Evolutionary conservation across 352 stramenopile species (phyloP).

Genomic region (Aphanomyces astaci): DNA sequence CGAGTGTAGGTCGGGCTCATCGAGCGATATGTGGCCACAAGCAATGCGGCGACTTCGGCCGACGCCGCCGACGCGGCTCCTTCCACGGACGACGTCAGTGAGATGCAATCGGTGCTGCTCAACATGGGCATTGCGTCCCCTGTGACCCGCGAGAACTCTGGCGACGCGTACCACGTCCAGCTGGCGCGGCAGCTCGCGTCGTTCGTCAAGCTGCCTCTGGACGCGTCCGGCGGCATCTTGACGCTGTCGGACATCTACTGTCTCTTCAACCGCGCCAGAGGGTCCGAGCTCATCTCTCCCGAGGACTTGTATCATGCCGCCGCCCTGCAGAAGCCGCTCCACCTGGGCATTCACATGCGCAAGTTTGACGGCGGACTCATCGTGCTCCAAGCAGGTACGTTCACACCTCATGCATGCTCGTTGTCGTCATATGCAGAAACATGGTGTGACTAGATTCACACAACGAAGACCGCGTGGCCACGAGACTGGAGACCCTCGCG

Average conservation of each 20-base stretch:
- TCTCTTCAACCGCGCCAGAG: conserved; percentile 96
- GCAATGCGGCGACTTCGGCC: conserved; percentile 25
- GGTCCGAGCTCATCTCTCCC: conserved; percentile 95
- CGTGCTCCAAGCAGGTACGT: conserved; percentile 84
- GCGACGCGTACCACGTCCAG: conserved; percentile 85
- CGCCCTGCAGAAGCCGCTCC: conserved; percentile 69
- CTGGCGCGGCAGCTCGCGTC: conserved; percentile 85
- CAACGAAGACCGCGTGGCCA: conserved; percentile 74
- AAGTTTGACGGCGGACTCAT: conserved; percentile 91
- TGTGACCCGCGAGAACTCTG: conserved; percentile 85
- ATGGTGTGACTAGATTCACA: conserved; percentile 52
- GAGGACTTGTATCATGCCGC: conserved; percentile 94
- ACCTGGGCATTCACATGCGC: conserved; percentile 88
- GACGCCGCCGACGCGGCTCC: not conserved
- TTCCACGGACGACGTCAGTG: conserved; percentile 45
- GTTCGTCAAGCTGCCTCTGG: conserved; percentile 77
- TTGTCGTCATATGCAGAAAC: conserved; percentile 23
- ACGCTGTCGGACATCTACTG: conserved; percentile 98
- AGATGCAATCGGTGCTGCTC: conserved; percentile 80
- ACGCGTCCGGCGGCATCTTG: conserved; percentile 92
- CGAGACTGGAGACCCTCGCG: conserved; percentile 66
- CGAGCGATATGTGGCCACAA: conserved; percentile 79
- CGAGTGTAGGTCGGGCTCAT: conserved; percentile 69
- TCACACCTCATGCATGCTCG: conserved; percentile 31
- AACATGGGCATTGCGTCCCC: conserved; percentile 91